These are phyloP conservation scores for Colletotrichum godetiae DNA, from an alignment of 2,329 filamentous ascomycete genomes.

Conservation along the genomic window DNA sequence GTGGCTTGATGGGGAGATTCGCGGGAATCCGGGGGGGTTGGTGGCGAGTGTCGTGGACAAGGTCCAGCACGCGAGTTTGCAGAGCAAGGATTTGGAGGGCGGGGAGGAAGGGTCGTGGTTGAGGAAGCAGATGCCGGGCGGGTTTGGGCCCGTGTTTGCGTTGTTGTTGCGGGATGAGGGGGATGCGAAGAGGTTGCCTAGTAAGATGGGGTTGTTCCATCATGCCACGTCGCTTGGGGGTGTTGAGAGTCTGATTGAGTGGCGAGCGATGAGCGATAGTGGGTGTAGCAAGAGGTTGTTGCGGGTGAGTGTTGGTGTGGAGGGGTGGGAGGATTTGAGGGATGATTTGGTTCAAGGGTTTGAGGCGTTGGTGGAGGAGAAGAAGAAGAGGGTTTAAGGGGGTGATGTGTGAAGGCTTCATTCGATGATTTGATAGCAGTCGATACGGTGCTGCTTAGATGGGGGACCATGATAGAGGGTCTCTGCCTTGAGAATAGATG, in stretches of 20 bases:
- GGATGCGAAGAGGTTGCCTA: slow-evolving; percentile 77
- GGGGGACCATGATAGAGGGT: too few species aligned
- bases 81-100: slow-evolving; percentile 66
- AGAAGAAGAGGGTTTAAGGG: slow-evolving; percentile 17
- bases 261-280: slow-evolving; percentile 88
- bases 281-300: slow-evolving; percentile 78
- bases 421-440: not conserved
- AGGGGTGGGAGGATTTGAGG: slow-evolving; percentile 86
- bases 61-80: slow-evolving; percentile 83
- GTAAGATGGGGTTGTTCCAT: slow-evolving; percentile 84
- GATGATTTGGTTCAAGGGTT: slow-evolving; percentile 79
- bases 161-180: slow-evolving; percentile 72
- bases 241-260: slow-evolving; percentile 96
- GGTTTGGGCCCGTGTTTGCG: slow-evolving; percentile 90
- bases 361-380: slow-evolving; percentile 59
- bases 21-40: slow-evolving; percentile 42
- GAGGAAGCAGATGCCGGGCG: slow-evolving; percentile 87
- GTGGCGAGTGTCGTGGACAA: slow-evolving; percentile 67
- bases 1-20: slow-evolving; percentile 72
- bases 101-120: slow-evolving; percentile 73
- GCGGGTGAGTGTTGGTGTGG: slow-evolving; percentile 87
- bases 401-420: not conserved
- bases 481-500: too few species aligned
- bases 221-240: slow-evolving; percentile 95
- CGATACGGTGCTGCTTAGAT: not conserved